Conservation (phyloP, 2,329 filamentous ascomycete species). For the Verticillium dahliae region DNA sequence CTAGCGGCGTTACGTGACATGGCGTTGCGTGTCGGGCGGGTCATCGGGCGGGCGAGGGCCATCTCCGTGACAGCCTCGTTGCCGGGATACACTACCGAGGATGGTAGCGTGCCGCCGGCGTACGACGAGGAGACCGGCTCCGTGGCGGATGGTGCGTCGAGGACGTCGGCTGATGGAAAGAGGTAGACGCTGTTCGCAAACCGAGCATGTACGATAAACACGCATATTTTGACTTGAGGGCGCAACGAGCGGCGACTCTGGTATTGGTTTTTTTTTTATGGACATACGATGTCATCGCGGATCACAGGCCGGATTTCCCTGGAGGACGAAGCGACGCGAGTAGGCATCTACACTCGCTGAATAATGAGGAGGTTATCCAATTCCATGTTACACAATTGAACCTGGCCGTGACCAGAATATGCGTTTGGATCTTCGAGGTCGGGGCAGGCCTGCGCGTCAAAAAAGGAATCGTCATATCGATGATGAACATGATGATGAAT, state of each 20-base stretch:
- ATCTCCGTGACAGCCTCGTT: not conserved
- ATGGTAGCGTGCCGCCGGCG: not conserved
- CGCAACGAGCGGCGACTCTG: not conserved
- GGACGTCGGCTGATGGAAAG: not conserved
- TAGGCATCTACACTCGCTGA: not conserved
- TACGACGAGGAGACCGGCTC: not conserved
- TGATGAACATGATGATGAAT: not conserved
- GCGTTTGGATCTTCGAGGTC: not conserved
- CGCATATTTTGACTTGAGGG: not conserved
- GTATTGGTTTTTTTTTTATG: not conserved
- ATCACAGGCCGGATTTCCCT: not conserved
- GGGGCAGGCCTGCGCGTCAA: not conserved
- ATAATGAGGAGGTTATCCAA: not conserved
- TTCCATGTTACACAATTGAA: not conserved
- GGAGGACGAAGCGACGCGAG: not conserved
- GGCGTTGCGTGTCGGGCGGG: not conserved
- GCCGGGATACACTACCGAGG: constrained; percentile 1
- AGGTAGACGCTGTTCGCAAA: not conserved
- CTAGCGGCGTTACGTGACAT: not conserved
- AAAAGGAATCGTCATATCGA: not conserved
- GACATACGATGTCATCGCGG: not conserved
- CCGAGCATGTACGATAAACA: not conserved
- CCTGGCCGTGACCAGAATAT: not conserved
- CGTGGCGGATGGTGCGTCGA: not conserved
- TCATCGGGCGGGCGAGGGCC: not conserved